Evolutionary conservation across 108 stramenopile species (phyloP).

Genomic region (Epithemia pelagica): DNA sequence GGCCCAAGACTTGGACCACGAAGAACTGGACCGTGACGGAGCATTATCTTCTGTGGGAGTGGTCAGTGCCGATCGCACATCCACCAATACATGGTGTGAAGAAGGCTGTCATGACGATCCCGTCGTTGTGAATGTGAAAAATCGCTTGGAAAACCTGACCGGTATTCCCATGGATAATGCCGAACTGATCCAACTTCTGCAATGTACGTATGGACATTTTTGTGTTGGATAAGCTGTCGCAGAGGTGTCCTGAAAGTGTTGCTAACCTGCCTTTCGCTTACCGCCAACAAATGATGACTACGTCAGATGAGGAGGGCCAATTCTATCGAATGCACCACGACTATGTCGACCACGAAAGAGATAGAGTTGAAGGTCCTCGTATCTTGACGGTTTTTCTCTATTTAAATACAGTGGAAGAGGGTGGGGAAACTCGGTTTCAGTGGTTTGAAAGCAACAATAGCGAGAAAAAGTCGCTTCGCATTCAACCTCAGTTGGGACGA

Average conservation of each 20-base stretch:
- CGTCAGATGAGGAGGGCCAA: not conserved
- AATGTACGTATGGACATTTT: constrained; percentile 1
- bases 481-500: constrained; percentile 64
- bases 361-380: constrained; percentile 48
- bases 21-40: not conserved
- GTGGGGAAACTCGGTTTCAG: constrained; percentile 81
- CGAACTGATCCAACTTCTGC: constrained; percentile 70
- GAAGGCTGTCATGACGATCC: constrained; percentile 41
- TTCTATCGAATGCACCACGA: constrained; percentile 50
- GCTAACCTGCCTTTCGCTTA: too few relatives aligned
- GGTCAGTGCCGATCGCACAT: constrained; percentile 27
- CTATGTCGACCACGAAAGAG: constrained; percentile 21
- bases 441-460: constrained; percentile 12
- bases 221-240: not conserved
- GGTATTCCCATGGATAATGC: constrained; percentile 34
- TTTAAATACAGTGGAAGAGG: constrained; percentile 79
- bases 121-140: constrained; percentile 23
- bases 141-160: constrained; percentile 47
- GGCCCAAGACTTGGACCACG: constrained; percentile 46
- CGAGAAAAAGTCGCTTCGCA: constrained; percentile 21
- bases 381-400: constrained; percentile 83
- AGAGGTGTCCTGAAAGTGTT: too few relatives aligned
- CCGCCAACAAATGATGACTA: too few relatives aligned
- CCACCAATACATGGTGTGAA: constrained; percentile 73
- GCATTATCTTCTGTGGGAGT: not conserved